Evolutionary conservation across 192 early-diverging fungal genomes (phyloP).

Genomic region (Mortierella hygrophila): DNA sequence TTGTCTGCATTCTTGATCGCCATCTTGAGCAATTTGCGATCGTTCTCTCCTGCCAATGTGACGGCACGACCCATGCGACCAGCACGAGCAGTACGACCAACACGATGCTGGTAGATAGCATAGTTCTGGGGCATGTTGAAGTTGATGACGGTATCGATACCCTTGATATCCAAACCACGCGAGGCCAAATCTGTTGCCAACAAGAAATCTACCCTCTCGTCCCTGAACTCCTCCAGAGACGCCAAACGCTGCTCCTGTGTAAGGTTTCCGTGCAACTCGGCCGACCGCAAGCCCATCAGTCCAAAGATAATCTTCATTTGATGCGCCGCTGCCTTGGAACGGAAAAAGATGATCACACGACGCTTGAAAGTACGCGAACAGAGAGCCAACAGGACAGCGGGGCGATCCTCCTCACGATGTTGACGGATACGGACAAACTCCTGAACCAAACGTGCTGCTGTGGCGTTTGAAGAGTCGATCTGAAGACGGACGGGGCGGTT

Average conservation of each 20-base stretch:
- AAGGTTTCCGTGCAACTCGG: slow-evolving; percentile 96
- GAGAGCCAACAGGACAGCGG: slow-evolving; percentile 88
- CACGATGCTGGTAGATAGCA: slow-evolving; percentile 93
- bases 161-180: slow-evolving; percentile 97
- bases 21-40: slow-evolving; percentile 92
- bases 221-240: slow-evolving; percentile 91
- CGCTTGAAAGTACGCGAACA: slow-evolving; percentile 85
- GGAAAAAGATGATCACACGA: slow-evolving; percentile 93
- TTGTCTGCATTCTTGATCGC: slow-evolving; percentile 87
- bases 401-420: slow-evolving; percentile 86
- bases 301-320: slow-evolving; percentile 99
- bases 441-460: slow-evolving; percentile 84
- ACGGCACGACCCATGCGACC: slow-evolving; percentile 88
- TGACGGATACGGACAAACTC: slow-evolving; percentile 96
- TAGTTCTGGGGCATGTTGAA: slow-evolving; percentile 97
- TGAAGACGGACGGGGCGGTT: slow-evolving; percentile 90
- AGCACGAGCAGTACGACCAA: slow-evolving; percentile 96
- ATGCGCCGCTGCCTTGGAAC: slow-evolving; percentile 94
- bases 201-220: slow-evolving; percentile 87
- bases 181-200: slow-evolving; percentile 97
- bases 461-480: slow-evolving; percentile 85
- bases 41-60: slow-evolving; percentile 91
- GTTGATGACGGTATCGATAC: slow-evolving; percentile 98
- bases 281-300: slow-evolving; percentile 86
- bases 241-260: slow-evolving; percentile 92